A percentile compares a stretch with the other conserved stretches of the same genome.
phyloP scores from a whole-genome alignment of 2,329 filamentous ascomycete species.

The Aureobasidium sp. region DNA sequence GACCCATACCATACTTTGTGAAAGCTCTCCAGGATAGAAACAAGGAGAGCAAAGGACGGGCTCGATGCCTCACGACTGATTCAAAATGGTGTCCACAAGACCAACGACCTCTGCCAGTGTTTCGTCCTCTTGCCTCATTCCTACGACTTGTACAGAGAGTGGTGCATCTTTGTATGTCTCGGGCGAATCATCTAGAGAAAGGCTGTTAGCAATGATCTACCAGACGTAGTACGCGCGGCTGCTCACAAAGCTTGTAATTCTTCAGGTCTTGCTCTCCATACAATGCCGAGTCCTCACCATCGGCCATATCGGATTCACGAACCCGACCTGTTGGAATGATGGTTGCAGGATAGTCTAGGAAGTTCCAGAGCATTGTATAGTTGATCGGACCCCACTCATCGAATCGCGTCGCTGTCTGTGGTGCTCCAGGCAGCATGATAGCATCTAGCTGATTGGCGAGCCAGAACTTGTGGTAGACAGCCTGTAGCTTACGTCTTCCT shows the following conservation, averaged over 20 bases:
- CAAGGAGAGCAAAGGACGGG: background rate
- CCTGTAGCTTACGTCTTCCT: conserved; percentile 12
- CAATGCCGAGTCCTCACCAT: conserved; percentile 21
- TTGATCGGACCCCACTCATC: conserved; percentile 23
- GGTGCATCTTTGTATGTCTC: conserved; percentile 42
- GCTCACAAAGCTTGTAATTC: conserved; percentile 40
- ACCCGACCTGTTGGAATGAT: conserved; percentile 22
- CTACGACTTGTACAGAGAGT: conserved; percentile 46
- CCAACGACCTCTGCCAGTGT: conserved; percentile 33
- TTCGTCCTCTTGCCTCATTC: conserved; percentile 46
- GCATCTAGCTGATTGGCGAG: conserved; percentile 16
- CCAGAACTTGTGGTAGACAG: conserved; percentile 18
- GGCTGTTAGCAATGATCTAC: background rate
- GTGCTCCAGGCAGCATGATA: conserved; percentile 17
- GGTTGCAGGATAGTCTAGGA: conserved; percentile 44
- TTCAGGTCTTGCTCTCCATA: conserved; percentile 34
- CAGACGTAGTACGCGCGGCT: conserved; percentile 14
- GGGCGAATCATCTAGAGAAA: conserved; percentile 27
- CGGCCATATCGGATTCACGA: conserved; percentile 20
- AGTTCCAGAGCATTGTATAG: conserved; percentile 44
- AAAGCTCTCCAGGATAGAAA: background rate
- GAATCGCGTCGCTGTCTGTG: conserved; percentile 17
- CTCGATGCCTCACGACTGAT: background rate
- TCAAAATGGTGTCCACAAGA: conserved; percentile 4
- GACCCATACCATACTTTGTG: background rate